Evolutionary conservation across 2,329 filamentous ascomycete genomes (phyloP), one percentile per base, ranked within the genome.

Genomic region (Fusarium devonianum): DNA sequence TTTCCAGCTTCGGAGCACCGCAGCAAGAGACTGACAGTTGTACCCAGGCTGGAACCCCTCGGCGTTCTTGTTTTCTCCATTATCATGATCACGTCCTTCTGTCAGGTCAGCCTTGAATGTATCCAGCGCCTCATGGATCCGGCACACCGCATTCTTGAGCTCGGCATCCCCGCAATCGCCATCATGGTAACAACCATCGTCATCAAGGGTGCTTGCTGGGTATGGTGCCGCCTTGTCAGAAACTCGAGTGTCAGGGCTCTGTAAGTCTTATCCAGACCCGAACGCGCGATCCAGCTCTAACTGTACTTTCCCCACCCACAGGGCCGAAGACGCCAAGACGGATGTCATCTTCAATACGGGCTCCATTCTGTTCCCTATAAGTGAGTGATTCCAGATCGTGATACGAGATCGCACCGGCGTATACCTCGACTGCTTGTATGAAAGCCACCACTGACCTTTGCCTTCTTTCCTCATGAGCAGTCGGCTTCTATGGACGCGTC

Each of bases 341-440:
- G 89, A 96, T 65, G 89, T 96, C 19, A 85, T 96, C 22, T 96
- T 96, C 81, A 96, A 96, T 72, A 84, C 84, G 1, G 93, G 94
- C 65, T 92, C 88, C 57, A 94, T 96, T 65, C 79, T 94, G 17
- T 96, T 96, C 67, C 92, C 92, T 1, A 82, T 95, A 7, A 65
- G 81, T 83, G 71, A 57, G 76, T 71, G 28, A 11, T 13, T 18
- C 13, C 16, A 23, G n/a, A 14, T 19, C 34, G 12, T 14, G 35
- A 44, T 49, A 22, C 35, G 48, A 46, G 38, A 49, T 23, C 23
- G 43, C 43, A 47, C 37, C 13, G 34, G 12, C 8, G 6, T 6
- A 35, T 29, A 11, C 32, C 23, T 44, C 10, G 33, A 32, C 23
- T 34, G 29, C 42, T 23, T 17, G n/a, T 17, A 16, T 35, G 35